phyloP scores from a whole-genome alignment of 768 basidiomycete species.

The Candolleomyces eurysporus region DNA sequence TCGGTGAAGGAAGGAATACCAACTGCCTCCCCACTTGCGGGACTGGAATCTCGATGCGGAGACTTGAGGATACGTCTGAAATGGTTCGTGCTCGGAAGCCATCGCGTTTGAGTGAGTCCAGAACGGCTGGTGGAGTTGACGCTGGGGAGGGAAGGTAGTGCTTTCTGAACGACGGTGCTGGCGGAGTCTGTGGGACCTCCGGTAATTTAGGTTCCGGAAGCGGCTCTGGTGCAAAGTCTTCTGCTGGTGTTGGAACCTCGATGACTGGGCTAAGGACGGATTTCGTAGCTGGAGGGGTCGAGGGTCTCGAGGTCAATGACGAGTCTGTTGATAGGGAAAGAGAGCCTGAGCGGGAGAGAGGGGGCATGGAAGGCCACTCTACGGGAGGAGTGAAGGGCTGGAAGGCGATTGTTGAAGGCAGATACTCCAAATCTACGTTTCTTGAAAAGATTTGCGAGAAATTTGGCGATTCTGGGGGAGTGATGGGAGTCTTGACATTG shows the following conservation, averaged over 20 bases:
- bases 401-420: conserved; percentile 5
- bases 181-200: background rate
- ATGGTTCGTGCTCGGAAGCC: conserved; percentile 6
- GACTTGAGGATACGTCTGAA: background rate
- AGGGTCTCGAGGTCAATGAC: background rate
- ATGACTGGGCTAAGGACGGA: background rate
- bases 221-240: background rate
- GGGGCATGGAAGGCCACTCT: background rate
- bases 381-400: conserved; percentile 8
- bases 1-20: conserved; percentile 4
- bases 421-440: background rate
- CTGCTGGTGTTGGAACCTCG: background rate
- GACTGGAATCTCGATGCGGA: conserved; percentile 7
- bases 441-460: conserved; percentile 19
- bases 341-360: background rate
- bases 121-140: background rate
- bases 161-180: background rate
- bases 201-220: background rate
- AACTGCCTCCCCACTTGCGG: background rate
- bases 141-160: conserved; percentile 1
- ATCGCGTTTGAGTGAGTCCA: conserved; percentile 5
- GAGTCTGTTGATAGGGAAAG: background rate
- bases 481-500: conserved; percentile 30
- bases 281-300: background rate
- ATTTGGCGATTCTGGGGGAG: conserved; percentile 32